Percentiles rank a stretch among this genome's conserved stretches.
phyloP scores from a whole-genome alignment of 2,329 filamentous ascomycete genomes.

The Tothia fuscella region DNA sequence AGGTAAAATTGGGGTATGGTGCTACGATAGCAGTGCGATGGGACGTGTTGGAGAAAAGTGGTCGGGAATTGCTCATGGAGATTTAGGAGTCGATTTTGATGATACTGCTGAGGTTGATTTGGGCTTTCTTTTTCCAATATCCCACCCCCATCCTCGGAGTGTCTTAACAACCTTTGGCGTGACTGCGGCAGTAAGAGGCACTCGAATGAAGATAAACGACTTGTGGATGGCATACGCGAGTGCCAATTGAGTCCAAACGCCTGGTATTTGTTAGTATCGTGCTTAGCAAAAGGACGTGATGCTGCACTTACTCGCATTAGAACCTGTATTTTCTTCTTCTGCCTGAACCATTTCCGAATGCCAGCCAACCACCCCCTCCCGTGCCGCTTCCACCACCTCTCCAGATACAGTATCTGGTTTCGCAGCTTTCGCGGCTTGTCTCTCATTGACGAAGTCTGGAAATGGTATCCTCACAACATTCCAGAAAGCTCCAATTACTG shows the following conservation, averaged over 20 bases:
- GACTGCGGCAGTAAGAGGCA: slow-evolving; percentile 80
- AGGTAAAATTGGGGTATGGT: no score
- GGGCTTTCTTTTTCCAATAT: slow-evolving; percentile 68
- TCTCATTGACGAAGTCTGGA: slow-evolving; percentile 4
- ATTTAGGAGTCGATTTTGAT: no score
- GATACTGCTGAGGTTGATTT: no score
- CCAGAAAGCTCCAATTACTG: slow-evolving; percentile 37
- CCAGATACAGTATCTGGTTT: not conserved
- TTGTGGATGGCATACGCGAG: slow-evolving; percentile 97
- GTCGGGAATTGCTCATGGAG: no score
- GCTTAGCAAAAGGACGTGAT: not conserved
- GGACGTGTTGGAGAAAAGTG: no score
- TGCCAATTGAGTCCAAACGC: slow-evolving; percentile 73
- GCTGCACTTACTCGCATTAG: slow-evolving; percentile 17
- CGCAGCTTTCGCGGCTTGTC: not conserved
- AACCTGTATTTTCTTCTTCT: slow-evolving; percentile 14
- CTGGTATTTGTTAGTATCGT: slow-evolving; percentile 24
- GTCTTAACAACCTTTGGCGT: slow-evolving; percentile 91
- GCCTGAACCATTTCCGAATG: slow-evolving; percentile 15
- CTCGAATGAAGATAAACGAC: slow-evolving; percentile 91
- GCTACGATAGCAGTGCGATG: no score
- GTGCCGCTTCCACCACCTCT: slow-evolving; percentile 4
- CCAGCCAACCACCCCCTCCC: slow-evolving; percentile 12
- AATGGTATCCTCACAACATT: slow-evolving; percentile 4
- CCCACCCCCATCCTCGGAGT: slow-evolving; percentile 80